A percentile compares a stretch with the other conserved stretches of the same genome.
Evolutionary conservation across 768 basidiomycete species (phyloP).

Genomic region (Lentinula sp.): DNA sequence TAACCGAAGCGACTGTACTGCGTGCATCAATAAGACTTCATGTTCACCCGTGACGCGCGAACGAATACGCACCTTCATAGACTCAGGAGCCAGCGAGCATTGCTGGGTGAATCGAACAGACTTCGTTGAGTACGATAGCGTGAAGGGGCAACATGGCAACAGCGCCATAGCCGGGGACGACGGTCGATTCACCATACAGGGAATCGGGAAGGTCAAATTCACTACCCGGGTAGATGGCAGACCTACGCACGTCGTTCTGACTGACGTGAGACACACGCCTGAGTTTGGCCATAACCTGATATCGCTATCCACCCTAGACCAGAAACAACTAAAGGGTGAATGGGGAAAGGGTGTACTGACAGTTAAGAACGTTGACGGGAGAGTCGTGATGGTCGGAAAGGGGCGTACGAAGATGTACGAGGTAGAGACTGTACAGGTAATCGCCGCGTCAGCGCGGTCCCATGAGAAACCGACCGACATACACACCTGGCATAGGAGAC

Average conservation of each 20-base stretch:
- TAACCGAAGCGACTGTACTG: no score
- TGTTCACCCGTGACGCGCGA: no score
- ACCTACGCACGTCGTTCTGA: no score
- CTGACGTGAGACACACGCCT: not conserved
- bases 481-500: not conserved
- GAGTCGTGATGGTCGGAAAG: not conserved
- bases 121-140: no score
- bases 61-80: no score
- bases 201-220: not conserved
- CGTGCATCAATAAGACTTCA: no score
- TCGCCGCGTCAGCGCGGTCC: not conserved
- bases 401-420: not conserved
- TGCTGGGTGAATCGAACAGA: no score
- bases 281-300: not conserved
- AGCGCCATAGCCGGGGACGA: no score
- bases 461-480: not conserved
- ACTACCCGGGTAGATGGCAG: not conserved
- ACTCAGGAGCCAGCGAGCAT: no score
- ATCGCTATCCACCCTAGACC: not conserved
- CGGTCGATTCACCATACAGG: not conserved
- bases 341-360: not conserved
- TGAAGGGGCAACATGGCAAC: no score
- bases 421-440: not conserved
- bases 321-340: not conserved
- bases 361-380: not conserved